A percentile compares a stretch with the other conserved stretches of the same genome.
Conservation (phyloP, 495 filamentous ascomycete genomes). For the Penicillium soppii region DNA sequence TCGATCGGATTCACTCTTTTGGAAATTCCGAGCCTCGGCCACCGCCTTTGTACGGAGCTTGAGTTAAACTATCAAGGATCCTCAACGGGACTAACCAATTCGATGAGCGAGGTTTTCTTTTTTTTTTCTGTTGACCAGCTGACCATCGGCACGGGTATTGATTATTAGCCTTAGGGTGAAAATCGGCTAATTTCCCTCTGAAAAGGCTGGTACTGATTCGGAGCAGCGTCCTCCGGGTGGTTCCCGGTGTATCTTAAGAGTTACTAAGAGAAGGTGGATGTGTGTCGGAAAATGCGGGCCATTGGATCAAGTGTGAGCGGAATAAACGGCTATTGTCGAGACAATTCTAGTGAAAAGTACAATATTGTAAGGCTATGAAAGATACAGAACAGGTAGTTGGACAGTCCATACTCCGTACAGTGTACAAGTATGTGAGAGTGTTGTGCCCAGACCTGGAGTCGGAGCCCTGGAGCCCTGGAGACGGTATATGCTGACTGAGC, state of each 20-base stretch:
- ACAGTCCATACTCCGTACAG: no score
- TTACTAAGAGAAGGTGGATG: slow-evolving; percentile 5
- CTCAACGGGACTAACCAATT: not conserved
- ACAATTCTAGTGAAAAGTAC: not conserved
- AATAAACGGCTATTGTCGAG: slow-evolving; percentile 5
- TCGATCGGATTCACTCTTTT: slow-evolving; percentile 16
- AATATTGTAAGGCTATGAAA: not conserved
- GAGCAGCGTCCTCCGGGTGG: slow-evolving; percentile 37
- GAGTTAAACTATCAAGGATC: not conserved
- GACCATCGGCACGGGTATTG: slow-evolving; percentile 10
- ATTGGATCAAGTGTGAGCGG: slow-evolving; percentile 1
- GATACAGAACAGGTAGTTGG: not conserved
- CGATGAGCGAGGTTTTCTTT: not conserved
- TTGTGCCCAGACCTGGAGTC: no score
- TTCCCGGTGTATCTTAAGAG: slow-evolving; percentile 26
- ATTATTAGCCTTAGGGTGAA: not conserved
- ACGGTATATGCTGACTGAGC: slow-evolving; percentile 4
- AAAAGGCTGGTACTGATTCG: slow-evolving; percentile 11
- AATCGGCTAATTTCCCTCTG: slow-evolving; percentile 22
- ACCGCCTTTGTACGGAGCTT: no score
- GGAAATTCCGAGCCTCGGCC: slow-evolving; percentile 11
- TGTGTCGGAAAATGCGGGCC: slow-evolving; percentile 7
- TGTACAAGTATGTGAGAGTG: no score
- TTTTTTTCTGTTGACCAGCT: not conserved
- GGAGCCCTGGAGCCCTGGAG: not conserved